phyloP scores from a whole-genome alignment of 257 asterid genomes.

The Cordia subcordata region DNA sequence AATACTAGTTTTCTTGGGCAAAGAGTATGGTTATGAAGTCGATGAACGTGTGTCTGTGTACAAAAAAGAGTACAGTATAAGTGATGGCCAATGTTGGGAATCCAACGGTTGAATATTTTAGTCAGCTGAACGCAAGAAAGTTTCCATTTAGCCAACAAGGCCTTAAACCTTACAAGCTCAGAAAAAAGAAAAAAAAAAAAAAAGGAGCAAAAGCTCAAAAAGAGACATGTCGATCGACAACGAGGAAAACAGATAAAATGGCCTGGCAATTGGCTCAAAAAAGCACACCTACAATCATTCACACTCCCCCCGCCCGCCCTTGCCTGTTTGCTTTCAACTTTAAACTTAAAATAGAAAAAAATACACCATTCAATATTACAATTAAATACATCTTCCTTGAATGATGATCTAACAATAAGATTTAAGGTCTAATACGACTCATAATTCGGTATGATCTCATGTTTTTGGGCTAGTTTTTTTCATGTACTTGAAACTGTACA shows the following conservation, averaged over 20 bases:
- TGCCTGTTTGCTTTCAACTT: background rate
- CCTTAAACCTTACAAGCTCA: background rate
- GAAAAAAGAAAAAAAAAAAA: background rate
- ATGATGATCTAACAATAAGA: too few relatives aligned
- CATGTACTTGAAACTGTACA: too few relatives aligned
- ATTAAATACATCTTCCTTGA: too few relatives aligned
- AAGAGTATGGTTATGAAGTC: background rate
- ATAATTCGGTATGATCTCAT: too few relatives aligned
- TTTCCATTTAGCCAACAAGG: background rate
- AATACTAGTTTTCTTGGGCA: background rate
- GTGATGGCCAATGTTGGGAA: background rate
- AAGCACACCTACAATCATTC: slow-evolving; percentile 3
- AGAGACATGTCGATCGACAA: background rate
- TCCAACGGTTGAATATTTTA: background rate
- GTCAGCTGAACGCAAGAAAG: background rate
- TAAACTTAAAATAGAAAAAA: background rate
- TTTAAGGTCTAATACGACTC: too few relatives aligned
- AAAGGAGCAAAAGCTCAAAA: slow-evolving; percentile 10
- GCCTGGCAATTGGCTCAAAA: slow-evolving; percentile 13
- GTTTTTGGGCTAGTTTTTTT: too few relatives aligned
- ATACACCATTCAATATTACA: too few relatives aligned
- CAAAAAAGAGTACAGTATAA: background rate
- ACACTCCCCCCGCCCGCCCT: slow-evolving; percentile 10
- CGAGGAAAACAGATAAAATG: slow-evolving; percentile 16
- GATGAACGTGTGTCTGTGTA: background rate